These are phyloP conservation scores for Phytophthora podocarpi DNA, from an alignment of 352 stramenopile genomes.

Conservation along the genomic window DNA sequence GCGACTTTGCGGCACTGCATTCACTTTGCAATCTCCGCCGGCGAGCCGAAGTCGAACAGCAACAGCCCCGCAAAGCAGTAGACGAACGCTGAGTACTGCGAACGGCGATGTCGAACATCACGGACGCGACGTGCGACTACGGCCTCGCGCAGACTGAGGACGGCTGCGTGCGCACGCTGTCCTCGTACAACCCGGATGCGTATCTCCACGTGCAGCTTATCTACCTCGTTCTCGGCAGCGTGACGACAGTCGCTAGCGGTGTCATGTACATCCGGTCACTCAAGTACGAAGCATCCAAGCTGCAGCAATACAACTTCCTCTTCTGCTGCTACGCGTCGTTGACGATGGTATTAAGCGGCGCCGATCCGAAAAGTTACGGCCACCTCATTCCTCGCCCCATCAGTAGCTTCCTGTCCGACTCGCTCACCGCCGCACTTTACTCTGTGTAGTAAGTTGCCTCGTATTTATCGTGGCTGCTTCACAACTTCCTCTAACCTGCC, in stretches of 20 bases:
- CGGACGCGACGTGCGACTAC: conserved; percentile 36
- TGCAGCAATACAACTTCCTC: conserved; percentile 48
- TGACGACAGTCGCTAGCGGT: conserved; percentile 26
- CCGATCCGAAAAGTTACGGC: conserved; percentile 45
- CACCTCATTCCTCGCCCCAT: conserved; percentile 43
- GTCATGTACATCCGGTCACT: conserved; percentile 38
- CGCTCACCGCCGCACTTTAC: conserved; percentile 48
- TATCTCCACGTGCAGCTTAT: conserved; percentile 41
- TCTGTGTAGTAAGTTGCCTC: conserved; percentile 46
- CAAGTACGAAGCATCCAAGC: conserved; percentile 33
- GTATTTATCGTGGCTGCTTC: not conserved
- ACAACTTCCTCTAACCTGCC: conserved; percentile 5
- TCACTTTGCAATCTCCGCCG: conserved; percentile 30
- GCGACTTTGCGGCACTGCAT: conserved; percentile 5
- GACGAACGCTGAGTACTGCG: too few species aligned
- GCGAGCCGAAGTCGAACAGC: conserved; percentile 11
- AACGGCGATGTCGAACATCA: conserved; percentile 34
- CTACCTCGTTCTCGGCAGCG: conserved; percentile 34
- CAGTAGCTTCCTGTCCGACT: conserved; percentile 44
- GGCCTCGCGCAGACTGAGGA: conserved; percentile 32
- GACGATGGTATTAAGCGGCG: conserved; percentile 38
- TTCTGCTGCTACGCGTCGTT: conserved; percentile 44
- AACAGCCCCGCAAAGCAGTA: too few species aligned
- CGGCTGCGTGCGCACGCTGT: conserved; percentile 34
- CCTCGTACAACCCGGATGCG: conserved; percentile 31